These are phyloP conservation scores for Diaporthe sp. DNA, from an alignment of 2,329 filamentous ascomycete genomes.

Conservation along the genomic window DNA sequence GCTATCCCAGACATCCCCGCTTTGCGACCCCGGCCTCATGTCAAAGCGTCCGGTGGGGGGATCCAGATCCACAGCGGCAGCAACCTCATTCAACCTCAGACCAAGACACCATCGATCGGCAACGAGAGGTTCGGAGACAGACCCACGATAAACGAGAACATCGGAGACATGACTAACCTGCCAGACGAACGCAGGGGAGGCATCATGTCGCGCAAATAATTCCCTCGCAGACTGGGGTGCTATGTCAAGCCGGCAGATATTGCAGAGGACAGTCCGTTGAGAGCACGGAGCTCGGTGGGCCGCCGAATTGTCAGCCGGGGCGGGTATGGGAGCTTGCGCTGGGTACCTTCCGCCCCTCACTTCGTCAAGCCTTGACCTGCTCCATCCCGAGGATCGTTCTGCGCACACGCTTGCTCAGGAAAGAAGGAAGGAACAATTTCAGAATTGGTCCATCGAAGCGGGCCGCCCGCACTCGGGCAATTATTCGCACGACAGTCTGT, in stretches of 20 bases:
- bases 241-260: constrained; percentile 12
- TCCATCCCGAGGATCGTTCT: background rate
- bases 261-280: background rate
- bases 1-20: constrained; percentile 25
- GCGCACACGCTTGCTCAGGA: background rate
- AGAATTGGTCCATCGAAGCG: background rate
- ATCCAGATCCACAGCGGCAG: constrained; percentile 25
- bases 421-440: background rate
- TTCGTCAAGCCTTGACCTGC: background rate
- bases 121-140: constrained; percentile 9
- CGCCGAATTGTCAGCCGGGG: constrained; percentile 7
- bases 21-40: constrained; percentile 27
- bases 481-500: constrained; percentile 2
- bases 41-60: constrained; percentile 20
- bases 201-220: constrained; percentile 17
- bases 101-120: constrained; percentile 24
- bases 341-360: background rate
- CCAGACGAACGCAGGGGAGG: background rate
- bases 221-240: constrained; percentile 3
- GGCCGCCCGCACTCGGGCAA: constrained; percentile 8
- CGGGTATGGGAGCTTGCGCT: constrained; percentile 15
- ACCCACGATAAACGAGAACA: constrained; percentile 17
- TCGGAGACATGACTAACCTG: constrained; percentile 23
- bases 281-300: constrained; percentile 20
- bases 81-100: constrained; percentile 29